Evolutionary conservation across 805 yeast genomes (phyloP).

Genomic region (Hanseniaspora jakobsenii): DNA sequence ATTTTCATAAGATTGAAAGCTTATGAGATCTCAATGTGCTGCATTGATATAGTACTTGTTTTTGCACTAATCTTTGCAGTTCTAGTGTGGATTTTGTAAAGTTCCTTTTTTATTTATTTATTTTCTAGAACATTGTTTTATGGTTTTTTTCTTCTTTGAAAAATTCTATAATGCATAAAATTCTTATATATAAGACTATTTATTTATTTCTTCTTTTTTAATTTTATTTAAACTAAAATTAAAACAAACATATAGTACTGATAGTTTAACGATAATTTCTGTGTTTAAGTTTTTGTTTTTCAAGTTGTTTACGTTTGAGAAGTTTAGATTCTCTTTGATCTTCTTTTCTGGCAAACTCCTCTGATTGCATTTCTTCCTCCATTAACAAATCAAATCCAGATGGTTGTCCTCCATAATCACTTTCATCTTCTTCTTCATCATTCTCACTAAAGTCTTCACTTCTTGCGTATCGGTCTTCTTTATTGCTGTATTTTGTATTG

Average conservation of each 20-base stretch:
- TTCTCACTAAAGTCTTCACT: background rate
- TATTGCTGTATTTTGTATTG: no score
- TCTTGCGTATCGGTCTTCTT: background rate
- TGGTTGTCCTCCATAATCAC: slow-evolving; percentile 92
- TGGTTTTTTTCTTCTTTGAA: background rate
- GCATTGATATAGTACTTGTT: background rate
- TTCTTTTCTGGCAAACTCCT: slow-evolving; percentile 53
- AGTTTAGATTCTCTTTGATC: slow-evolving; percentile 59
- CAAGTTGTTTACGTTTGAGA: slow-evolving; percentile 38
- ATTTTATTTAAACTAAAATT: no score
- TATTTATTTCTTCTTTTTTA: no score
- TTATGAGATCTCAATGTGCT: background rate
- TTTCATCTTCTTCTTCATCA: slow-evolving; percentile 34
- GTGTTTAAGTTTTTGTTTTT: slow-evolving; percentile 26
- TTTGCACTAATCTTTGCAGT: slow-evolving; percentile 4
- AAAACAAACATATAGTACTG: no score
- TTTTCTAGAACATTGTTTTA: background rate
- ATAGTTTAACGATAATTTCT: no score
- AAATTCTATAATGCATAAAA: background rate
- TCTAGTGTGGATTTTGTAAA: slow-evolving; percentile 5
- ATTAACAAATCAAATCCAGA: slow-evolving; percentile 77
- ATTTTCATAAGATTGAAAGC: background rate
- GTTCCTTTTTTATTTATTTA: background rate
- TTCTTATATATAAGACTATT: no score
- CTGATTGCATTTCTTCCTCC: slow-evolving; percentile 64